Base-by-base conservation (phyloP, 2,329 filamentous ascomycete species). In the Ascochyta rabiei region DNA sequence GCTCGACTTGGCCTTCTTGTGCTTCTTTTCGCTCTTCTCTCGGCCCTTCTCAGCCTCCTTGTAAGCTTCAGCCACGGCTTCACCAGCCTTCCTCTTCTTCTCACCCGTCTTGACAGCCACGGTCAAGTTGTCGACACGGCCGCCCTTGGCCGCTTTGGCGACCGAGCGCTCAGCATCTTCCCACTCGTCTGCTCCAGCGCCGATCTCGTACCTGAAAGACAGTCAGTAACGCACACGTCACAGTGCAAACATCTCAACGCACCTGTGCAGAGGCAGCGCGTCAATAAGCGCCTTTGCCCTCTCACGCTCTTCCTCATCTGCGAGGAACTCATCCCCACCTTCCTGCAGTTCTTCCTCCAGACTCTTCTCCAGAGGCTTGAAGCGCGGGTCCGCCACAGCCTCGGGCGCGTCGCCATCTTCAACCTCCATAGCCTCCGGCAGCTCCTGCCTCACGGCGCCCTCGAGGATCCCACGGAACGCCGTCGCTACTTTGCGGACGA, bases 251-350 rank as follows among this genome's bases (percentile, higher is more conserved):
- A 16, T 8, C 7, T n/a, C 31, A 34, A 52, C 88, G 84, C 82
- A 93, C 86, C 90, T 88, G 68, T 96, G 91, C 47, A 98, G 81
- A 39, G 93, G 93, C 58, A 98, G 79, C 59, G 92, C 89, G 79
- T 97, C 90, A 68, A 98, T 96, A 62, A 98, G 80, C 63, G 91
- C 90, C 66, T 89, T 86, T 76, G 96, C 91, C 77, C 93, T 90
- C 75, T 90, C 87, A 63, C 85, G 85, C 67, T 96, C 79, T 21
- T 68, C 63, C 21, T 52, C 43, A 55, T 85, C 86, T 42, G 81
- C 81, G 57, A 91, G 76, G 23, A 90, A 86, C 74, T 95, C 88
- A 57, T 93, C 86, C 1, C 89, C 92, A 15, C 87, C 93, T 70
- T 95, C 90, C 49, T 88, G 88, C 16, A 98, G 81, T 75, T 98